phyloP scores from a whole-genome alignment of 2,329 filamentous ascomycete genomes.

The Fusarium continuum region DNA sequence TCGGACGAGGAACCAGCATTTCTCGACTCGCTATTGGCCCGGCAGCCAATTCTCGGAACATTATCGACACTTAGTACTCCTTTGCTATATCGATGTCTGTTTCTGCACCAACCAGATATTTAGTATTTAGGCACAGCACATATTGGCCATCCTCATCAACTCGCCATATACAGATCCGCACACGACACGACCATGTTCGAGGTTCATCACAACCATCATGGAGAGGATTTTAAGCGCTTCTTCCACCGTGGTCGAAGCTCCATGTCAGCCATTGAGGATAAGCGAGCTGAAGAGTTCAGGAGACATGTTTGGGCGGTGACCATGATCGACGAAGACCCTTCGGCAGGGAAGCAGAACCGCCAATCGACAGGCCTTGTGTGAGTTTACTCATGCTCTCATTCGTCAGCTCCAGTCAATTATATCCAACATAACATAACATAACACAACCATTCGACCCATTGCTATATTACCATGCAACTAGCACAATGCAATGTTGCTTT shows the following conservation, averaged over 20 bases:
- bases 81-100: neutral
- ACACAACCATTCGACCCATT: slow-evolving; percentile 1
- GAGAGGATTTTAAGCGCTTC: slow-evolving; percentile 41
- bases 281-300: slow-evolving; percentile 41
- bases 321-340: slow-evolving; percentile 43
- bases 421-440: too few relatives aligned
- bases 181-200: slow-evolving; percentile 37
- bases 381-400: slow-evolving; percentile 19
- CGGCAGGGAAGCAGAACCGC: slow-evolving; percentile 25
- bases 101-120: neutral
- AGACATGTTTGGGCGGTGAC: slow-evolving; percentile 42
- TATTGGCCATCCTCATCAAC: slow-evolving; percentile 10
- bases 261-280: slow-evolving; percentile 43
- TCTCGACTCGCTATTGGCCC: slow-evolving; percentile 4
- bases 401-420: slow-evolving; percentile 1
- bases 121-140: neutral
- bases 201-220: slow-evolving; percentile 41
- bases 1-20: neutral
- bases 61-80: slow-evolving; percentile 7
- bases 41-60: slow-evolving; percentile 4
- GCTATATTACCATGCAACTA: neutral
- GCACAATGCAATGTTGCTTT: slow-evolving; percentile 3
- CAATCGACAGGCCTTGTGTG: slow-evolving; percentile 38
- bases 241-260: slow-evolving; percentile 42
- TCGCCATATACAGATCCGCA: slow-evolving; percentile 17